Percentiles rank a stretch among this genome's conserved stretches.
phyloP scores from a whole-genome alignment of 768 basidiomycete genomes.

The Dacryopinax primogenitus region DNA sequence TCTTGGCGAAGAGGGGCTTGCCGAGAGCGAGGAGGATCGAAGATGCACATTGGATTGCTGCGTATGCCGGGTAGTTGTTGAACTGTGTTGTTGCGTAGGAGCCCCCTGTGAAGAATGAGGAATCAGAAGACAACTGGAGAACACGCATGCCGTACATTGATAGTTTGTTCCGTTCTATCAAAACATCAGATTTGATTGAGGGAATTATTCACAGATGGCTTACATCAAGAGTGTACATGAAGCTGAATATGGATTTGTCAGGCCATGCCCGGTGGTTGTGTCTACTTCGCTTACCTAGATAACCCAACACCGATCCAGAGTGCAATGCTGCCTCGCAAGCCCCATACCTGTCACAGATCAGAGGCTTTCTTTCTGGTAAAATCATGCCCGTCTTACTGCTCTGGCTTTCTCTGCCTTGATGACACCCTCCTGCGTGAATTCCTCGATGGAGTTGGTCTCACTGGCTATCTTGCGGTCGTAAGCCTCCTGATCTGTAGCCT shows the following conservation, averaged over 20 bases:
- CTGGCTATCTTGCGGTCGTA: slow-evolving; percentile 1
- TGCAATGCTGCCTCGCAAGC: not conserved
- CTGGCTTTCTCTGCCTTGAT: slow-evolving; percentile 1
- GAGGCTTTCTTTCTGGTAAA: not conserved
- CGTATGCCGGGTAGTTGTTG: slow-evolving; percentile 1
- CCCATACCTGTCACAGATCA: not conserved
- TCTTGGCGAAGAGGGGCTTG: slow-evolving; percentile 11
- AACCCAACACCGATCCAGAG: slow-evolving; percentile 4
- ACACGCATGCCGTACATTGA: not conserved
- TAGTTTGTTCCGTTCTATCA: slow-evolving; percentile 7
- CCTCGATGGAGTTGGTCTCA: not conserved
- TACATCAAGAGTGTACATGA: slow-evolving; percentile 7
- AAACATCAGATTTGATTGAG: not conserved
- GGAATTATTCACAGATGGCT: not conserved
- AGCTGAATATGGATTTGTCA: not conserved
- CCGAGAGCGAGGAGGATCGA: slow-evolving; percentile 7
- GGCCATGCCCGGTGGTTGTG: not conserved
- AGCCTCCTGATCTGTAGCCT: not conserved
- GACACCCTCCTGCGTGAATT: slow-evolving; percentile 8
- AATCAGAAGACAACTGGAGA: not conserved
- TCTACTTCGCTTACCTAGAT: not conserved
- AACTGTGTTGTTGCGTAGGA: slow-evolving; percentile 2
- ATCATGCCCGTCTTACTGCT: not conserved
- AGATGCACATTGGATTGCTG: slow-evolving; percentile 7
- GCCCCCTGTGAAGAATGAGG: not conserved